These are phyloP conservation scores for Cotoneaster glaucophyllus DNA, from an alignment of 306 rosid genomes.

Conservation along the genomic window DNA sequence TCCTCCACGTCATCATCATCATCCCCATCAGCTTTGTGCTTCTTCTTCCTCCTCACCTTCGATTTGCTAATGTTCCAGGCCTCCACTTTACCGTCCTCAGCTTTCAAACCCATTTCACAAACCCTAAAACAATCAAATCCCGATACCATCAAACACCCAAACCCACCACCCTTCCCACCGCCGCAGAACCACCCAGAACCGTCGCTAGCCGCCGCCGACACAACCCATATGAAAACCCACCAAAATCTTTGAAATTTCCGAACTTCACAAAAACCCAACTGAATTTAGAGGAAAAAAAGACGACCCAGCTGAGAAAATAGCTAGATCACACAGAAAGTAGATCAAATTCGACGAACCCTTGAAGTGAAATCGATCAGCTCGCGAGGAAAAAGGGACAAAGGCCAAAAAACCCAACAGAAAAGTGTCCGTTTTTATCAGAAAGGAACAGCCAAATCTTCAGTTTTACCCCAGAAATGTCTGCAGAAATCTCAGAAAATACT, in stretches of 20 bases:
- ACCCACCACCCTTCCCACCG: conserved; percentile 31
- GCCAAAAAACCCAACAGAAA: neutral
- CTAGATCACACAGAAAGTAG: conserved; percentile 37
- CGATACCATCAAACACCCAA: conserved; percentile 32
- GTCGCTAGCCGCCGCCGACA: neutral
- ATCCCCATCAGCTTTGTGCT: conserved; percentile 22
- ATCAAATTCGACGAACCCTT: conserved; percentile 19
- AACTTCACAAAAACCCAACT: conserved; percentile 22
- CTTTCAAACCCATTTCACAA: conserved; percentile 64
- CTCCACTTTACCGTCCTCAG: conserved; percentile 72
- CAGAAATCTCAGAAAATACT: conserved; percentile 47
- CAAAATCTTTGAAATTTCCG: conserved; percentile 23
- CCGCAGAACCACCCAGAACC: conserved; percentile 9
- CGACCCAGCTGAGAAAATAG: conserved; percentile 23
- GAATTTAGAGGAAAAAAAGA: conserved; percentile 6
- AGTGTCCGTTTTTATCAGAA: conserved; percentile 20
- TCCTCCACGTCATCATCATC: conserved; percentile 32
- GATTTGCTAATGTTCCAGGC: conserved; percentile 67
- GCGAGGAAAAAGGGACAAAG: neutral
- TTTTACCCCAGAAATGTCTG: conserved; percentile 56
- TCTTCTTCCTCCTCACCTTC: conserved; percentile 56
- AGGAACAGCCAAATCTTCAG: conserved; percentile 26
- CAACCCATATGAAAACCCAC: conserved; percentile 16
- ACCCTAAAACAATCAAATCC: conserved; percentile 46
- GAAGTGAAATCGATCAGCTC: conserved; percentile 31